These are phyloP conservation scores for Mallotus nudiflorus DNA, from an alignment of 345 rosid species.

Conservation along the genomic window DNA sequence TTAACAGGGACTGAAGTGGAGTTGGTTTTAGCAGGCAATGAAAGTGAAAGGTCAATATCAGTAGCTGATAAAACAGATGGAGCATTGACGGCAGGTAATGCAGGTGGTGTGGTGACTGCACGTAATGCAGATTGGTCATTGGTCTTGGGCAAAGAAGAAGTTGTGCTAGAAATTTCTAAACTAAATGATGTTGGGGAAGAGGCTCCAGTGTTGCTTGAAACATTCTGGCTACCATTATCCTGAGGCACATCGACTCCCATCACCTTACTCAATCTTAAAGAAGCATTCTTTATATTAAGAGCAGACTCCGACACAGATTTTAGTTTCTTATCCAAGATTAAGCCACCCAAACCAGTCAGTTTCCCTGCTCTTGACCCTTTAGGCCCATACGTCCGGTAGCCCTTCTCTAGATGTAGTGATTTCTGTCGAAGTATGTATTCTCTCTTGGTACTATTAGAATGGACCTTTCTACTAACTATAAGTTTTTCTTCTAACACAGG, in stretches of 20 bases:
- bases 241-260: constrained; percentile 45
- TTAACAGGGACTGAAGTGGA: constrained; percentile 36
- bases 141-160: constrained; percentile 37
- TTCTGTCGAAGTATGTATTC: constrained; percentile 72
- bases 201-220: constrained; percentile 22
- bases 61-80: constrained; percentile 39
- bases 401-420: constrained; percentile 66
- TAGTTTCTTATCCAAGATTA: constrained; percentile 56
- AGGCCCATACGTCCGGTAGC: constrained; percentile 53
- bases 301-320: constrained; percentile 55
- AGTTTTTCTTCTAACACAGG: constrained; percentile 62
- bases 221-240: constrained; percentile 38
- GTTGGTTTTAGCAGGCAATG: constrained; percentile 49
- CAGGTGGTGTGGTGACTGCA: constrained; percentile 22
- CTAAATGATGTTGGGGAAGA: constrained; percentile 36
- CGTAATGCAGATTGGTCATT: constrained; percentile 26
- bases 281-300: constrained; percentile 46
- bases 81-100: constrained; percentile 27
- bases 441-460: constrained; percentile 56
- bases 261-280: constrained; percentile 49
- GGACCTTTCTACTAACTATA: constrained; percentile 56
- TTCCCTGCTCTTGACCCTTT: constrained; percentile 59
- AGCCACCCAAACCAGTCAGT: constrained; percentile 53
- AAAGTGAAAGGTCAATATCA: constrained; percentile 66
- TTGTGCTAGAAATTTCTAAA: constrained; percentile 29